Percentiles rank a stretch among this genome's conserved stretches.
phyloP scores from a whole-genome alignment of 2,329 filamentous ascomycete species.

The Ophiostoma novo-ulmi region DNA sequence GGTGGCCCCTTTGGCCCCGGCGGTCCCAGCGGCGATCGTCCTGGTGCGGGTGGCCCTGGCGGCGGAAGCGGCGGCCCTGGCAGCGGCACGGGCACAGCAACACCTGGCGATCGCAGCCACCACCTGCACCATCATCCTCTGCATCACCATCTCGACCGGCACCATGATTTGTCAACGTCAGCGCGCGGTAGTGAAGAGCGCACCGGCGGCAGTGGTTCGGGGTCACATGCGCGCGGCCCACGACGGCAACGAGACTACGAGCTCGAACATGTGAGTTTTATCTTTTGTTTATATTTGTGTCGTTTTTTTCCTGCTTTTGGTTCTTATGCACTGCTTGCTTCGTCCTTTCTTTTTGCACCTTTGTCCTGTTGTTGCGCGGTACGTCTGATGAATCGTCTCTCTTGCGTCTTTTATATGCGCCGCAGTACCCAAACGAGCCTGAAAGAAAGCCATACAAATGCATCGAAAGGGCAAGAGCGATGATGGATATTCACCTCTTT shows the following conservation, averaged over 20 bases:
- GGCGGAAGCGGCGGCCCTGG: constrained; percentile 19
- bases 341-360: background rate
- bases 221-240: constrained; percentile 61
- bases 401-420: background rate
- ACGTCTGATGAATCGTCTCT: background rate
- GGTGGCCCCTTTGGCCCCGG: constrained; percentile 35
- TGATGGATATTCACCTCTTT: background rate
- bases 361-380: background rate
- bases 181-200: constrained; percentile 74
- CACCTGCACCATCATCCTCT: constrained; percentile 24
- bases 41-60: background rate
- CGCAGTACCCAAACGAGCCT: background rate
- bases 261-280: constrained; percentile 65
- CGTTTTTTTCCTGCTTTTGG: background rate
- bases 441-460: background rate
- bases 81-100: constrained; percentile 21
- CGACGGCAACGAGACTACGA: constrained; percentile 75
- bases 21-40: constrained; percentile 36
- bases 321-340: background rate
- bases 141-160: constrained; percentile 32
- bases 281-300: constrained; percentile 10
- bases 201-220: constrained; percentile 54
- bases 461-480: background rate
- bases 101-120: constrained; percentile 21
- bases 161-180: constrained; percentile 53